Conservation (phyloP, 176 grass and related monocot species). For the Eragrostis nindensis region DNA sequence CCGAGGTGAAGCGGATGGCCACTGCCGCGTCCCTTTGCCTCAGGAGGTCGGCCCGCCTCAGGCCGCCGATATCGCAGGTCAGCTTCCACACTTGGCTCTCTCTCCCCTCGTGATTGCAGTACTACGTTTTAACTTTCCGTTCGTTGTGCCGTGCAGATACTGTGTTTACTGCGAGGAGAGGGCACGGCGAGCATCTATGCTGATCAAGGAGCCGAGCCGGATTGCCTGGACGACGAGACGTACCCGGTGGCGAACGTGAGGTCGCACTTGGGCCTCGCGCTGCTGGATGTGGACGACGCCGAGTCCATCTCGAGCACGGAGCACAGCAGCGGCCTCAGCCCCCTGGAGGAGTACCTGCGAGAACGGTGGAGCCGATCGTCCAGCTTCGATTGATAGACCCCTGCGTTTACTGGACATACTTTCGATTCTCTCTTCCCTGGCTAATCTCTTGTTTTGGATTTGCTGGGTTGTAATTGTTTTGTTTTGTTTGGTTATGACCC, state of each 20-base stretch:
- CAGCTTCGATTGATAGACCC: slow-evolving; percentile 71
- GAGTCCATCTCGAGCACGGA: slow-evolving; percentile 84
- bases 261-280: slow-evolving; percentile 72
- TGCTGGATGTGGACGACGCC: slow-evolving; percentile 73
- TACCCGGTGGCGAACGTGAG: slow-evolving; percentile 72
- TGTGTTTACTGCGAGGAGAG: slow-evolving; percentile 62
- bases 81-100: neutral
- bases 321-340: slow-evolving; percentile 62
- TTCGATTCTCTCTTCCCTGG: neutral
- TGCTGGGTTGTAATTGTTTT: slow-evolving; percentile 2
- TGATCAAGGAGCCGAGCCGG: slow-evolving; percentile 39
- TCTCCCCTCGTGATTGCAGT: neutral
- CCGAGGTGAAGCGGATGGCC: slow-evolving; percentile 65
- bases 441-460: neutral
- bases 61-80: slow-evolving; percentile 78
- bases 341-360: slow-evolving; percentile 83
- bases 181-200: slow-evolving; percentile 31
- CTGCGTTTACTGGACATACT: neutral
- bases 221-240: slow-evolving; percentile 75
- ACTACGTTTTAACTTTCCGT: neutral
- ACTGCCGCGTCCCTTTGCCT: slow-evolving; percentile 78
- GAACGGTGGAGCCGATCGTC: slow-evolving; percentile 83
- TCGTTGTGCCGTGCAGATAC: slow-evolving; percentile 44
- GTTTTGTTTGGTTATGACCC: slow-evolving; percentile 1
- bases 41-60: slow-evolving; percentile 66